These are phyloP conservation scores for Ustilago esculenta DNA, from an alignment of 1,284 basidiomycete genomes.

Conservation along the genomic window DNA sequence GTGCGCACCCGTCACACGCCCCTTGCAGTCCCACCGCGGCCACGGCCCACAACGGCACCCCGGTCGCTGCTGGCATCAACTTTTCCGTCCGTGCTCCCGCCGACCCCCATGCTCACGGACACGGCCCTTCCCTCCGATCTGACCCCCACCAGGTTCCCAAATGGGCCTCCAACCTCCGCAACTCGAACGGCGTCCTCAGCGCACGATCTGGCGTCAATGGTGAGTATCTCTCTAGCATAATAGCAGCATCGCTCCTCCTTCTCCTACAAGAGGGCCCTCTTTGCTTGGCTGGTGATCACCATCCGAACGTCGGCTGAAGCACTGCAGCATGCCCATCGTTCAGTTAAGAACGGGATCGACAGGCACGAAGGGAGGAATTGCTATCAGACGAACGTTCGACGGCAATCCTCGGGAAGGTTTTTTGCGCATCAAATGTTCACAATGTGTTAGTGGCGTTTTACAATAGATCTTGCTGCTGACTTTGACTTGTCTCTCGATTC, in stretches of 20 bases:
- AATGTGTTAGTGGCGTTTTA: too few species aligned
- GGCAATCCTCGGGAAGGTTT: neutral
- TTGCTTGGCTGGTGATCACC: too few species aligned
- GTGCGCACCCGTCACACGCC: conserved; percentile 25
- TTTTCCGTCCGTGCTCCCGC: conserved; percentile 55
- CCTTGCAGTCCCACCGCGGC: conserved; percentile 49
- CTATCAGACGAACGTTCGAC: neutral
- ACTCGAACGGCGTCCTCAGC: conserved; percentile 50
- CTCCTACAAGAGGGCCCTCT: too few species aligned
- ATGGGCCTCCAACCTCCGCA: conserved; percentile 45
- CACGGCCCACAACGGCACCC: conserved; percentile 52
- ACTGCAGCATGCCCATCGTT: too few species aligned
- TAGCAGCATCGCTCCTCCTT: neutral
- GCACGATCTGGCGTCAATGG: conserved; percentile 50
- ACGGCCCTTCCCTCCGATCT: conserved; percentile 51
- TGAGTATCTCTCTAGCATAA: conserved; percentile 25
- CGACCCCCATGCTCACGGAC: conserved; percentile 54
- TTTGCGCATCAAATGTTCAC: neutral
- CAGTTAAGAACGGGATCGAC: too few species aligned
- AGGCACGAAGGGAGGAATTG: too few species aligned
- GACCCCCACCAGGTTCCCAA: conserved; percentile 51
- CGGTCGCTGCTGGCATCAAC: conserved; percentile 56
- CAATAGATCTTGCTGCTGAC: neutral
- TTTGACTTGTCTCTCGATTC: neutral
- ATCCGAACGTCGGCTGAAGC: too few species aligned